Evolutionary conservation across 106 monocot species (phyloP).

Genomic region (Dendrobium nobile): DNA sequence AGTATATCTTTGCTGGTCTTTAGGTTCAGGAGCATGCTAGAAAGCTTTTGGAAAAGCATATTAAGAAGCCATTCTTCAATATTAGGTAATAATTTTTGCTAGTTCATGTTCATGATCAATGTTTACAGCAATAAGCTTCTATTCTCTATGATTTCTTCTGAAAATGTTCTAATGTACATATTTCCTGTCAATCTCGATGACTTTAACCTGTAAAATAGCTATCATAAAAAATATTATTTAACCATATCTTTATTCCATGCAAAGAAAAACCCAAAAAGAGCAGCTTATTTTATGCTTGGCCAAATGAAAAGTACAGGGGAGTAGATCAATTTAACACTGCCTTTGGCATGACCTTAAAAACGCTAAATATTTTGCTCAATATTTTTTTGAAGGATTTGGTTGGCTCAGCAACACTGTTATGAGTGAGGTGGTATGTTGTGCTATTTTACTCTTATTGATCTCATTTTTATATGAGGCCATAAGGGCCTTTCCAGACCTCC

Average conservation of each 20-base stretch:
- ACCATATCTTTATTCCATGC: background rate
- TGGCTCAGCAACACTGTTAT: too few relatives aligned
- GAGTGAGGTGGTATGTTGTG: too few relatives aligned
- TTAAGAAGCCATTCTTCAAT: conserved; percentile 86
- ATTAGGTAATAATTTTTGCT: conserved; percentile 31
- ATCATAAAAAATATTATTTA: background rate
- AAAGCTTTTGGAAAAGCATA: conserved; percentile 88
- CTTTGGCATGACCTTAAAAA: background rate
- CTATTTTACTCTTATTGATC: too few relatives aligned
- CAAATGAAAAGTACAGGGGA: background rate
- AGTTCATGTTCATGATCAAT: background rate
- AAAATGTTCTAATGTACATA: background rate
- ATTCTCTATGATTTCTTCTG: background rate
- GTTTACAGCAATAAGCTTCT: background rate
- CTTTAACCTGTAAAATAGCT: background rate
- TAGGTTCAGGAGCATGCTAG: conserved; percentile 96
- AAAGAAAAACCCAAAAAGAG: background rate
- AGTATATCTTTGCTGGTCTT: conserved; percentile 6
- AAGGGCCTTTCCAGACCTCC: too few relatives aligned
- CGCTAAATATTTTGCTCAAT: too few relatives aligned
- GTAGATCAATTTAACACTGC: background rate
- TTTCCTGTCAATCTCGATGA: background rate
- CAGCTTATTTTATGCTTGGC: background rate
- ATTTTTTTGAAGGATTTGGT: too few relatives aligned
- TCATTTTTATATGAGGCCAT: too few relatives aligned